Base-by-base conservation (phyloP, 202 grass and related monocot genomes). In the Elaeis oleifera region DNA sequence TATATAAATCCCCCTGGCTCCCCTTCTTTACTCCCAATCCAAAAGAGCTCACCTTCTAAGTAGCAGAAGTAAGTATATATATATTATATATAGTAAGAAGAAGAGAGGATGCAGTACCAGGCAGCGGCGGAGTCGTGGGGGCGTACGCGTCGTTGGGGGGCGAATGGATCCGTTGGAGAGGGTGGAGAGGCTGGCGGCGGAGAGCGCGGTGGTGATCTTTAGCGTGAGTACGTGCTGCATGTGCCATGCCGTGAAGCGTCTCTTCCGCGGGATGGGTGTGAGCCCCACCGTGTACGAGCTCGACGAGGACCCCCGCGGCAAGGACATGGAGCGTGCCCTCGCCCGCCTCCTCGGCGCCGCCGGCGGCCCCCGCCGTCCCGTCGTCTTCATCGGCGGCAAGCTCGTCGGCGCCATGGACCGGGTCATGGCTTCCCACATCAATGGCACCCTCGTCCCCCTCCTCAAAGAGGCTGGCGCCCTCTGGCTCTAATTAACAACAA, bases 391-490 rank as follows among this genome's bases (percentile, higher is more conserved):
- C 14, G 92, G 92, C 67, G 92, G 92, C 49, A 89, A 82, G 74
- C 79, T 96, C 1, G 80, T 96, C 1, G 92, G 92, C 14, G 84
- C 87, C 61, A 91, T 96, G 87, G 92, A 91, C 73, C 75, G 84
- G 9, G 92, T 91, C 69, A 96, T 96, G 91, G 87, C 91, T 4
- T 83, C 91, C 3, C 91, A 96, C 85, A 96, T 96, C 69, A 83
- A 90, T 67, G 91, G 87, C 62, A 65, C 84, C 59, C 91, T 96
- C 55, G 91, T 96, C 51, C 87, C 80, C 3, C 84, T 96, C 29
- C 84, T 96, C 66, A 90, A 90, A 78, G 84, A 90, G 25, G 91
- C 87, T 22, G 91, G 91, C 21, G 91, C 91, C 49, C 87, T 96
- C 76, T 90, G 91, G 91, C 91, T 96, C 53, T 90, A 76, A 81